Conservation (phyloP, 2,329 filamentous ascomycete species). For the Aspergillus sp. region DNA sequence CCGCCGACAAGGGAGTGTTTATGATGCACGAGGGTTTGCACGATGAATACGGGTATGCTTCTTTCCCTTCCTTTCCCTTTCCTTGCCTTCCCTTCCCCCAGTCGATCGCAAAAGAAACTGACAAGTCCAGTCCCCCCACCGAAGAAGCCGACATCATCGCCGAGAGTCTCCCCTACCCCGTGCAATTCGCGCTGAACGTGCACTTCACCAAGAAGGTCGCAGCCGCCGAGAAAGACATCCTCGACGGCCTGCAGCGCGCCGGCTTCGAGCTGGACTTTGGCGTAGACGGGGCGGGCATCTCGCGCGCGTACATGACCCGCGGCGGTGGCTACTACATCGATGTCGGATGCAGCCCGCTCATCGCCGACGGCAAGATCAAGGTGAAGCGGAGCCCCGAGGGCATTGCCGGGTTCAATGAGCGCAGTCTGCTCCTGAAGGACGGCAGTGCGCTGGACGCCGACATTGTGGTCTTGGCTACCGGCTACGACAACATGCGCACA, state of each 20-base stretch:
- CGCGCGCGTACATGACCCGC: conserved; percentile 45
- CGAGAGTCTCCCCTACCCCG: conserved; percentile 48
- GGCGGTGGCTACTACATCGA: conserved; percentile 62
- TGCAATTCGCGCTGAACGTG: conserved; percentile 48
- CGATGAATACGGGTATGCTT: conserved; percentile 41
- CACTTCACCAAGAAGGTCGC: conserved; percentile 43
- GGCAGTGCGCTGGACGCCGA: conserved; percentile 59
- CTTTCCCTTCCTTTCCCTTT: not conserved
- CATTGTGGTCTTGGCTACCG: conserved; percentile 63
- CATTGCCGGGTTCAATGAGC: conserved; percentile 51
- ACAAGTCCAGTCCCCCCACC: conserved; percentile 39
- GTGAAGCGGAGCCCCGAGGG: conserved; percentile 58
- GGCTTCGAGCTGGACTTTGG: conserved; percentile 47
- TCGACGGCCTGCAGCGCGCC: conserved; percentile 47
- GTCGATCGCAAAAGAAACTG: not conserved
- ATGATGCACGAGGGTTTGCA: conserved; percentile 48
- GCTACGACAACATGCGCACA: conserved; percentile 67
- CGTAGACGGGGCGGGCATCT: conserved; percentile 42
- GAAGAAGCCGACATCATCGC: conserved; percentile 52
- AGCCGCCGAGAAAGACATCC: conserved; percentile 41
- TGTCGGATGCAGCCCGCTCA: conserved; percentile 53
- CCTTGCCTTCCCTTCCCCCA: not conserved
- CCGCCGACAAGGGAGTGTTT: conserved; percentile 43
- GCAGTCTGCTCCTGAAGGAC: conserved; percentile 52
- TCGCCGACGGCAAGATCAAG: conserved; percentile 60